Percentiles rank a stretch among this genome's conserved stretches.
phyloP scores from a whole-genome alignment of 2,329 filamentous ascomycete genomes.

The Penicillium sp. region DNA sequence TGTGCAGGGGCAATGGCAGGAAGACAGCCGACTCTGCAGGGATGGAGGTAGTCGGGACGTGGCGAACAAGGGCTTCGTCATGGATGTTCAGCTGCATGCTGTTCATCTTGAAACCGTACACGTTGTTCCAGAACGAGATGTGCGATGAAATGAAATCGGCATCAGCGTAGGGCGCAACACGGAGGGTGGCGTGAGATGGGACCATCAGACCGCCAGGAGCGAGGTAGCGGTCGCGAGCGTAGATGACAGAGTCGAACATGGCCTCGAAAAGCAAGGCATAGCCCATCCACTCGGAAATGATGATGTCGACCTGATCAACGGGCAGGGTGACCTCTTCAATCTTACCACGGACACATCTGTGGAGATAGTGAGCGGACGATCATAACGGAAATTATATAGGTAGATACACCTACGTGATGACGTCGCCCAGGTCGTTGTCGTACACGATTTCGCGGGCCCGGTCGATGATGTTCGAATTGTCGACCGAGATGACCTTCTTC shows the following conservation, averaged over 20 bases:
- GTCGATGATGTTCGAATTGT: slow-evolving; percentile 88
- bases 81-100: slow-evolving; percentile 84
- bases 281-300: slow-evolving; percentile 98
- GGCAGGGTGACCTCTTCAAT: slow-evolving; percentile 85
- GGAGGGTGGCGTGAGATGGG: slow-evolving; percentile 82
- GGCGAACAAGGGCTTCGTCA: slow-evolving; percentile 79
- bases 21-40: slow-evolving; percentile 67
- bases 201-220: slow-evolving; percentile 80
- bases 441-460: slow-evolving; percentile 85
- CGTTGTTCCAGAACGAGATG: slow-evolving; percentile 84
- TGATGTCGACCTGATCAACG: slow-evolving; percentile 84
- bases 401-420: slow-evolving; percentile 65
- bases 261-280: slow-evolving; percentile 93
- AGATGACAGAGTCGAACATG: slow-evolving; percentile 92
- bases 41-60: slow-evolving; percentile 66
- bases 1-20: slow-evolving; percentile 77
- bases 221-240: slow-evolving; percentile 85
- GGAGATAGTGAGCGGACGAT: slow-evolving; percentile 18
- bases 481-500: slow-evolving; percentile 83
- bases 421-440: slow-evolving; percentile 74
- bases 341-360: slow-evolving; percentile 74
- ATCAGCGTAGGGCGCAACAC: slow-evolving; percentile 80
- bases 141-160: slow-evolving; percentile 77
- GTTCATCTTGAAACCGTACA: slow-evolving; percentile 95
- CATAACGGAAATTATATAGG: too few species aligned